Percentiles rank a stretch among this genome's conserved stretches.
Evolutionary conservation across 257 asterid species (phyloP).

Genomic region (Plantago major): DNA sequence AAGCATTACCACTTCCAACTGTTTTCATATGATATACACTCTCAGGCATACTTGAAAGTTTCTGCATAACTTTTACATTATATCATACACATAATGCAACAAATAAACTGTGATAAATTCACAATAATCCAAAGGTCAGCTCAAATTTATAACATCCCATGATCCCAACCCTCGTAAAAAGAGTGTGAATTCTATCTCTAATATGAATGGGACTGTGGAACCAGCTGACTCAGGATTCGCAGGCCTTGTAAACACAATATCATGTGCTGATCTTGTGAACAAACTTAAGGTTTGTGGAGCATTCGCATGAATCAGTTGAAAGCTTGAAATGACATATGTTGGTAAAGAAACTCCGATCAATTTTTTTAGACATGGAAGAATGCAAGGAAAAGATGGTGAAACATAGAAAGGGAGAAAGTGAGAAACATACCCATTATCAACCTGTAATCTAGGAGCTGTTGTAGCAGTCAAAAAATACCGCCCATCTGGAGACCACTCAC

Average conservation of each 20-base stretch:
- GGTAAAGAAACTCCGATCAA: not conserved
- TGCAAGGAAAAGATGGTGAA: not conserved
- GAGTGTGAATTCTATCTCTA: too few species aligned
- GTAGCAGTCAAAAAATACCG: slow-evolving; percentile 90
- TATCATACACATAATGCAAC: not conserved
- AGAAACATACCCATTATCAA: slow-evolving; percentile 85
- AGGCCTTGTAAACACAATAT: too few species aligned
- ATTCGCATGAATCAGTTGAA: too few species aligned
- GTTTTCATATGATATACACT: not conserved
- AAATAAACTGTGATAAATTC: too few species aligned
- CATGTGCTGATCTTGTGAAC: too few species aligned
- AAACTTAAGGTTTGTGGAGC: too few species aligned
- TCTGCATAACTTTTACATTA: not conserved
- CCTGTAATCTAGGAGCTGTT: slow-evolving; percentile 98
- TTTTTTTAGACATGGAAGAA: not conserved
- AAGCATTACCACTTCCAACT: not conserved
- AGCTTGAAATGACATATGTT: not conserved
- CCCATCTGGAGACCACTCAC: slow-evolving; percentile 99
- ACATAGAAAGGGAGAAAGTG: not conserved
- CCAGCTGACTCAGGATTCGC: too few species aligned
- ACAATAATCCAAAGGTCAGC: too few species aligned
- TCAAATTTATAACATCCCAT: too few species aligned
- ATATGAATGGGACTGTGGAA: too few species aligned
- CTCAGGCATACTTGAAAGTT: not conserved
- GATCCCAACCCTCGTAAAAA: too few species aligned